Evolutionary conservation across 495 filamentous ascomycete genomes (phyloP), one percentile per base, ranked within the genome.

Genomic region (Rhypophila decipiens): DNA sequence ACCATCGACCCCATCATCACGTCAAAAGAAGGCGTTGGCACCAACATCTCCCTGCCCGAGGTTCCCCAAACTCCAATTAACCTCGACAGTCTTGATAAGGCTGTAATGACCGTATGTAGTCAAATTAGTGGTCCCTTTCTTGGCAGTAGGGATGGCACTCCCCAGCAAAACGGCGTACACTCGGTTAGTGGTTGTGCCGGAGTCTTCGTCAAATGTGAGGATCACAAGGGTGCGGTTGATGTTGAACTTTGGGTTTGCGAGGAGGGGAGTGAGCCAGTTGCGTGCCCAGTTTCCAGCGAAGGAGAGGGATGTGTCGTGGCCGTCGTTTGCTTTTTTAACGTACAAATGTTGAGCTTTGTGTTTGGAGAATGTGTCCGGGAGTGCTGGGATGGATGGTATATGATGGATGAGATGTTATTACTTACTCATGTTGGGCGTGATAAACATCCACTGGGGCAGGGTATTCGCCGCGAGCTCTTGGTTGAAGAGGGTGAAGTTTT

Each of bases 71-170:
- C 59, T 53, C 72, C 72, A 83, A 70, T 89, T 89, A 10, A 76
- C 75, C 37, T 78, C 72, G 19, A 82, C 73, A n/a, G 82, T 82
- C 21, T 84, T 71, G 49, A 85, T 74, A 47, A 78, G 68, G 29
- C 77, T 84, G 71, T 86, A 88, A 66, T 87, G 85, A 56, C 72
- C 80, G 65, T 86, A 88, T 69, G 76, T 82, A 29, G 72, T 79
- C 57, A 72, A 55, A 52, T 88, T 84, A 1, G 64, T 76, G 7
- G 80, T 85, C 15, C 83, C 83, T 41, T 75, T 69, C 17, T 80
- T 67, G 40, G 71, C 34, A 11, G 69, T 46, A n/a, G 84, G 82
- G 9, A 89, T 65, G 12, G 83, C 79, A 47, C 77, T 80, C 13
- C 85, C 85, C 24, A 89, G 62, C 9, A 88, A 71, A 50, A 87